phyloP scores from a whole-genome alignment of 305 asterid species.

The Ilex paraguariensis region DNA sequence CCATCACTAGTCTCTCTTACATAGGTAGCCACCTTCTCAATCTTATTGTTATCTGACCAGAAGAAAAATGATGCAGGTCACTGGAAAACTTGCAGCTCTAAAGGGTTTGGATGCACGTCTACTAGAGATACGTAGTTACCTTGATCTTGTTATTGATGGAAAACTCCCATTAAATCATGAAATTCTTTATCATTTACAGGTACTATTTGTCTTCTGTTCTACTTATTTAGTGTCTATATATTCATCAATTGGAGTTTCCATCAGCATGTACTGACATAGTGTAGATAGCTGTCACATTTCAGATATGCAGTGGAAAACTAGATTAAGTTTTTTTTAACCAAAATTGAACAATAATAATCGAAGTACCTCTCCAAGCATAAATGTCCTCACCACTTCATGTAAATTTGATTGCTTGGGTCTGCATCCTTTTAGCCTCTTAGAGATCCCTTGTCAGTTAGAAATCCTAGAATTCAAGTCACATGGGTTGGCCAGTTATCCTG shows the following conservation, averaged over 20 bases:
- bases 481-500: no score
- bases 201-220: slow-evolving; percentile 12
- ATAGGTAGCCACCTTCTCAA: no score
- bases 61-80: slow-evolving; percentile 45
- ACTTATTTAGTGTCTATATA: neutral
- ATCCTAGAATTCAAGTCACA: no score
- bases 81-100: slow-evolving; percentile 90
- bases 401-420: no score
- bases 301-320: no score
- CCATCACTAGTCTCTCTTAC: no score
- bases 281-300: no score
- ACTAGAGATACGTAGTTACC: slow-evolving; percentile 81
- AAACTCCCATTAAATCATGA: slow-evolving; percentile 94
- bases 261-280: neutral
- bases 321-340: no score
- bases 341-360: neutral
- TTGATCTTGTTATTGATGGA: slow-evolving; percentile 77
- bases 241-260: neutral
- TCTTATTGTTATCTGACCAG: no score
- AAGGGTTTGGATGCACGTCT: slow-evolving; percentile 94
- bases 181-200: slow-evolving; percentile 96
- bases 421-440: no score
- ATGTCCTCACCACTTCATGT: no score
- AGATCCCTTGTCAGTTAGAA: no score
- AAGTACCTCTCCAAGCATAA: neutral